Percentiles rank a stretch among this genome's conserved stretches.
Evolutionary conservation across 1,284 basidiomycete species (phyloP).

Genomic region (Fomitopsis pinicola): DNA sequence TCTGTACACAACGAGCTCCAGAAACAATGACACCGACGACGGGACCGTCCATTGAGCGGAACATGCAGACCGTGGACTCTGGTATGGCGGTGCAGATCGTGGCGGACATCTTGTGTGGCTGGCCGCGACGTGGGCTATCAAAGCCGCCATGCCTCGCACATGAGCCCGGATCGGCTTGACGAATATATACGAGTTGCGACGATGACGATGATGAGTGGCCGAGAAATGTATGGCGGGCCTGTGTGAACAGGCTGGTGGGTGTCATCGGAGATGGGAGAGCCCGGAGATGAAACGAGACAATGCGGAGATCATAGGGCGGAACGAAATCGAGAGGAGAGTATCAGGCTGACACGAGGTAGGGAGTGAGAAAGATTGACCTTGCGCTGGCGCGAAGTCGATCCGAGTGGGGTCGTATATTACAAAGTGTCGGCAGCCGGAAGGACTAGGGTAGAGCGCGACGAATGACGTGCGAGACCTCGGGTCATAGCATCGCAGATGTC

Average conservation of each 20-base stretch:
- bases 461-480: slow-evolving; percentile 6
- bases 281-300: slow-evolving; percentile 17
- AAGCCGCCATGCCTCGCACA: slow-evolving; percentile 12
- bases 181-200: slow-evolving; percentile 32
- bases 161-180: slow-evolving; percentile 17
- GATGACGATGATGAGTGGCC: slow-evolving; percentile 22
- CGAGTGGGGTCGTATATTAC: slow-evolving; percentile 24
- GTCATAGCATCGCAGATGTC: slow-evolving; percentile 13
- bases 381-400: slow-evolving; percentile 26
- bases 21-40: slow-evolving; percentile 19
- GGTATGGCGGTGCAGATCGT: slow-evolving; percentile 16
- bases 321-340: slow-evolving; percentile 18
- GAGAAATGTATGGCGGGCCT: slow-evolving; percentile 23
- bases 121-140: slow-evolving; percentile 9
- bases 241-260: slow-evolving; percentile 56
- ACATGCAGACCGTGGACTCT: slow-evolving; percentile 16
- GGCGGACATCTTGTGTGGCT: slow-evolving; percentile 14
- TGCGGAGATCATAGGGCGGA: slow-evolving; percentile 14
- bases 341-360: slow-evolving; percentile 25
- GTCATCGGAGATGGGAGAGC: slow-evolving; percentile 43
- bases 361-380: slow-evolving; percentile 24
- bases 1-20: slow-evolving; percentile 26
- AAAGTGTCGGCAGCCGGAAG: slow-evolving; percentile 20
- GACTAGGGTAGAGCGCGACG: slow-evolving; percentile 26
- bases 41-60: slow-evolving; percentile 19